Evolutionary conservation across 2,329 filamentous ascomycete species (phyloP), one percentile per base, ranked within the genome.

Genomic region (Colletotrichum musae): DNA sequence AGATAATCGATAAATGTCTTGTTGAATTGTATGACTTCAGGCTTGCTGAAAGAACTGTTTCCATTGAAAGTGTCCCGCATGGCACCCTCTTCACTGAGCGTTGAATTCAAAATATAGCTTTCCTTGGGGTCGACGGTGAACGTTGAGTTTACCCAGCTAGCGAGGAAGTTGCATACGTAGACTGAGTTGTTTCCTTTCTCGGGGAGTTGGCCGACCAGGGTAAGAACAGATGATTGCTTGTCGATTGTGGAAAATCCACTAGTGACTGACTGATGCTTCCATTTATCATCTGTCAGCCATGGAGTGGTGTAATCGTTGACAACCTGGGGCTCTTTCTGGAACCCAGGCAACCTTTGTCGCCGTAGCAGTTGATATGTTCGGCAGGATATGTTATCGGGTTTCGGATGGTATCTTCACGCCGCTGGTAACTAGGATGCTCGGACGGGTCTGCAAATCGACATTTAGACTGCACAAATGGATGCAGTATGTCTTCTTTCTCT

Each of bases 391-490:
- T n/a, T n/a, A n/a, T n/a, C n/a, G n/a, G n/a, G n/a, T n/a, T n/a
- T n/a, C n/a, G n/a, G n/a, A n/a, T n/a, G n/a, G n/a, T n/a, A n/a
- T n/a, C n/a, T n/a, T n/a, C n/a, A n/a, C n/a, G n/a, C n/a, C n/a
- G n/a, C n/a, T n/a, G n/a, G n/a, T n/a, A n/a, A n/a, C 6, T 47
- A 10, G 45, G 16, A 47, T 47, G 45, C 16, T 47, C 16, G 6
- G 45, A 47, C 2, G 13, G 16, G 4, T 16, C n/a, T 4, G 15
- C 18, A 18, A 47, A 5, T n/a, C 45, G 45, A 12, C 64, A 70
- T 39, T 52, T 70, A 1, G 41, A 57, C 13, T 70, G 64, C 2
- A 68, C 48, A 18, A 68, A 54, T 4, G 63, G 68, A 2, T 68
- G 68, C 5, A 59, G 39, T 9, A 70, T 32, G n/a, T 52, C 13